Base-by-base conservation (phyloP, 768 basidiomycete genomes). In the Leucogyrophana mollusca region DNA sequence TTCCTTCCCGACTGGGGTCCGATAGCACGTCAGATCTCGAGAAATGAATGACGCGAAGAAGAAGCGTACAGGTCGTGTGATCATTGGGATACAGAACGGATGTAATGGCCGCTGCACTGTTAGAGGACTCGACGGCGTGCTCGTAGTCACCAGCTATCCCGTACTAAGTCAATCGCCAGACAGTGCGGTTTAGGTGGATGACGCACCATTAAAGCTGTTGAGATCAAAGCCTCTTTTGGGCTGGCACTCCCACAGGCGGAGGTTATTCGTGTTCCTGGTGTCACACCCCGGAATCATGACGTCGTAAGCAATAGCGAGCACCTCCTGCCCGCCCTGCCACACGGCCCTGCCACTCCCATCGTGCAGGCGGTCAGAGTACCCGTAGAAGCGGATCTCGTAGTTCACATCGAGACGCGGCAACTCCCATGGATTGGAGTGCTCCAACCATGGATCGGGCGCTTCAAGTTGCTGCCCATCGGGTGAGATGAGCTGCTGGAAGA, bases 1-100 rank as follows among this genome's bases (percentile, higher is more conserved):
- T 61, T 91, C 90, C 59, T 91, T 91, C 46, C 90, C 90, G 47
- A 88, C 88, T 89, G 50, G 18, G 50, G n/a, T 34, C 39, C 9
- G 14, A 45, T 34, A 43, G 8, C 17, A 20, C 17, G 30, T 56
- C 34, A 22, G 9, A 6, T n/a, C 10, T 21, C 37, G 25, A 43
- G 39, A 35, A 32, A 34, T 16, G 4, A 14, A 24, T 20, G 10
- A 45, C 20, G 7, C 0, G 34, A 36, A 44, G 6, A 34, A 32
- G 13, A 39, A 6, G 24, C 77, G 60, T 62, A 81, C 78, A 80
- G 6, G 73, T 68, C 66, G 84, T 89, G 57, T 93, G 88, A 62
- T 97, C 95, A 61, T 96, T 95, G 21, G 95, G 96, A 69, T 99
- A 98, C 24, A 97, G 74, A 6, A 97, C 95, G 8, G 90, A 83